These are phyloP conservation scores for Neoascochyta sp. DNA, from an alignment of 2,329 filamentous ascomycete species.

Conservation along the genomic window DNA sequence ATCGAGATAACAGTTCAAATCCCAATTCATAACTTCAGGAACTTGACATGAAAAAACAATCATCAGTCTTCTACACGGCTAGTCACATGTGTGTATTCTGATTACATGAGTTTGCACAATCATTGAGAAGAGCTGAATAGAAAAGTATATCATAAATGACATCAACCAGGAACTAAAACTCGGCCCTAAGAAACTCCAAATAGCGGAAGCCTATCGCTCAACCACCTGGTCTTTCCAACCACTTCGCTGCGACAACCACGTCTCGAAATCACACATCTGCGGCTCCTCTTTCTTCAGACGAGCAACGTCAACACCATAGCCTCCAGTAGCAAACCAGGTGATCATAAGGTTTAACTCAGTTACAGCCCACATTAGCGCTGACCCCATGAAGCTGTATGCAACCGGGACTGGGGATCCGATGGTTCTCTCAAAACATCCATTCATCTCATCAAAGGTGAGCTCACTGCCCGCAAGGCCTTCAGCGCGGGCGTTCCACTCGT, in stretches of 20 bases:
- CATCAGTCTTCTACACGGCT: no score
- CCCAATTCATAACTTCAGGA: no score
- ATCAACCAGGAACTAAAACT: no score
- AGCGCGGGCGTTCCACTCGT: constrained; percentile 44
- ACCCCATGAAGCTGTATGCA: constrained; percentile 43
- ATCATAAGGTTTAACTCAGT: constrained; percentile 49
- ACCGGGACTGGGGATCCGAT: constrained; percentile 45
- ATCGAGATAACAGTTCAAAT: no score
- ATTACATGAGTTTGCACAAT: no score
- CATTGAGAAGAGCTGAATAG: no score
- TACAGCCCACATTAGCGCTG: constrained; percentile 41
- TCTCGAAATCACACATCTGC: constrained; percentile 46
- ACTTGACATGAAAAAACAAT: no score
- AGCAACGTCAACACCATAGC: constrained; percentile 47
- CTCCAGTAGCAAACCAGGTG: constrained; percentile 50
- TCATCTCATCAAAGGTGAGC: constrained; percentile 47
- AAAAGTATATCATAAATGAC: no score
- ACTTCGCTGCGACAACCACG: constrained; percentile 50
- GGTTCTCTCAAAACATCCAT: constrained; percentile 45
- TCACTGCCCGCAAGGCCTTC: constrained; percentile 54
- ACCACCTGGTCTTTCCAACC: constrained; percentile 32
- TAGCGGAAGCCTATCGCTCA: constrained; percentile 8
- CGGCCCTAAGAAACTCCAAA: no score
- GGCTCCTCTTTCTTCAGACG: constrained; percentile 44
- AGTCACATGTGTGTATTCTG: no score